Conservation (phyloP, 1,139 yeast genomes). For the Zygosaccharomyces sapae region DNA sequence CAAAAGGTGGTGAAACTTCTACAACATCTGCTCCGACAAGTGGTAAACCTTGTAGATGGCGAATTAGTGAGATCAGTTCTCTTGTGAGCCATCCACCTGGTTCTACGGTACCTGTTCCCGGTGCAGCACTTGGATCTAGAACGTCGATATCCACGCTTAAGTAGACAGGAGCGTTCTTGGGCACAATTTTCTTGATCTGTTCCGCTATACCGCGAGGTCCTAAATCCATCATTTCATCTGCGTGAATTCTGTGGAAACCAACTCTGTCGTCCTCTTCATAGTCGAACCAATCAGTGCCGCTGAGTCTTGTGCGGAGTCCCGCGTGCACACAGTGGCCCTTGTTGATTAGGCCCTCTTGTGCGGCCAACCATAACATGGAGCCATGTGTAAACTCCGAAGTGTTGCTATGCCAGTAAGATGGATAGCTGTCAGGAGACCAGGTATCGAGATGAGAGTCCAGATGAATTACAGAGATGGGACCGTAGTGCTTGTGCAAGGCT, state of each 20-base stretch:
- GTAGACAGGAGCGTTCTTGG: slow-evolving; percentile 59
- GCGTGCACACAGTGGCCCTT: slow-evolving; percentile 60
- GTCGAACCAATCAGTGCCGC: slow-evolving; percentile 54
- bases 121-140: slow-evolving; percentile 75
- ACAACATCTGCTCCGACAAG: slow-evolving; percentile 77
- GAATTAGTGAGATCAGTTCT: slow-evolving; percentile 59
- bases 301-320: slow-evolving; percentile 65
- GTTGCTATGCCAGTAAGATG: slow-evolving; percentile 65
- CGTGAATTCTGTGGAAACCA: slow-evolving; percentile 58
- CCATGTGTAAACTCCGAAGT: slow-evolving; percentile 70
- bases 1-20: slow-evolving; percentile 73
- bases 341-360: slow-evolving; percentile 57
- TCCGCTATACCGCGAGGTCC: slow-evolving; percentile 54
- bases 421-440: slow-evolving; percentile 67
- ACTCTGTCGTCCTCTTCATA: slow-evolving; percentile 60
- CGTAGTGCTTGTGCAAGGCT: slow-evolving; percentile 55
- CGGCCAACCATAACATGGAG: slow-evolving; percentile 77
- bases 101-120: slow-evolving; percentile 82
- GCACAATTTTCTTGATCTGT: slow-evolving; percentile 49
- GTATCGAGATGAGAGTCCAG: slow-evolving; percentile 80
- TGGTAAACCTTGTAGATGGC: slow-evolving; percentile 54
- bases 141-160: slow-evolving; percentile 74
- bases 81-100: slow-evolving; percentile 81
- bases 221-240: slow-evolving; percentile 63
- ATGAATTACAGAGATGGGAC: slow-evolving; percentile 64